Base-by-base conservation (phyloP, 345 rosid species). In the Firmiana major region DNA sequence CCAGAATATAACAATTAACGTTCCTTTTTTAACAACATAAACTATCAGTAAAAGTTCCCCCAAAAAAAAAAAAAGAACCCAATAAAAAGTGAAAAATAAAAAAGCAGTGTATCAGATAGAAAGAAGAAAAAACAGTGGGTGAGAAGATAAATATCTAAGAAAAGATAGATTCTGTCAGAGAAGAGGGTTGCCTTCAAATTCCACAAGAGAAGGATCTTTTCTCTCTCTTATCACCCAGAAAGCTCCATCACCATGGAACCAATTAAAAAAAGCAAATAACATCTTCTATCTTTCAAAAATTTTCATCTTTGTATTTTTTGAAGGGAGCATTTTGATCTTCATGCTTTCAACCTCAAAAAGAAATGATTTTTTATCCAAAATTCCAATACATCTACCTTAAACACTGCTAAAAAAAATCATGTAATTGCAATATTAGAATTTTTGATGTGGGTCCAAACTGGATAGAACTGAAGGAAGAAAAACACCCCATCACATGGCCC, bases 391-490 rank as follows among this genome's bases (percentile, higher is more conserved):
- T 0, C 34, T 31, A 31, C 34, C 34, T 0, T 31, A 31, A 31
- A 31, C 3, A 31, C 1, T 31, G 34, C 34, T 31, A 31, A 3
- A 31, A 31, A 31, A 31, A 31, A 31, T 31, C 34, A 31, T 31
- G 1, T 31, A 31, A 31, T 31, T 31, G 34, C 34, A 31, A 31
- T 31, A 31, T 31, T 31, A 31, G 34, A 12, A 60, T 3, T 60
- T 11, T n/a, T 59, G 38, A 11, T n/a, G 80, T 83, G 78, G 88
- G 88, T 76, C 84, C 85, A 46, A 76, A 64, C 63, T 59, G 82
- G 74, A 70, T 15, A 63, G 68, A 76, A 64, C 63, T 9, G 51
- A 60, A 60, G 24, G 64, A 10, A 60, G 26, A 28, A 15, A 21
- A n/a, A 19, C 21, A 38, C 48, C 15, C 11, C 34, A 17, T 3